Conservation (phyloP, 1,284 basidiomycete species). For the Paramarasmius palmivorus region DNA sequence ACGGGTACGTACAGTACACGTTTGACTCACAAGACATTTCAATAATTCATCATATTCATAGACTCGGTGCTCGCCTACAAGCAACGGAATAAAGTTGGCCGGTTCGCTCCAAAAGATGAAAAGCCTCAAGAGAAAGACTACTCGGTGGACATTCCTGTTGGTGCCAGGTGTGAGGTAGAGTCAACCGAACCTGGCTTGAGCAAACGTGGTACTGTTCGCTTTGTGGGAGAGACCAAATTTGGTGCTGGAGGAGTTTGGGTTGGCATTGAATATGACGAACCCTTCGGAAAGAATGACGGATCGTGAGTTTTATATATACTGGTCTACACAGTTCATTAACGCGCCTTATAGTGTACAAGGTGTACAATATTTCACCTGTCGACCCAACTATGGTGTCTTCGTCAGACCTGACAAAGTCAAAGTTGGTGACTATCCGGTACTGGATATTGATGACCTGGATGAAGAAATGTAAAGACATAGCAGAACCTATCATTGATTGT, state of each 20-base stretch:
- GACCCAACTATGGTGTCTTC: constrained; percentile 81
- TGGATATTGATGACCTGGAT: constrained; percentile 71
- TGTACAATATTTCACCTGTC: constrained; percentile 82
- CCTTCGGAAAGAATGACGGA: constrained; percentile 94
- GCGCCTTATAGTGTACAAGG: constrained; percentile 70
- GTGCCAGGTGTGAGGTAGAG: constrained; percentile 84
- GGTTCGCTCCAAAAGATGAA: constrained; percentile 67
- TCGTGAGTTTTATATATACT: constrained; percentile 57
- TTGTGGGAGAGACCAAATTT: constrained; percentile 82
- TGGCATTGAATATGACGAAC: constrained; percentile 95
- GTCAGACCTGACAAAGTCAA: constrained; percentile 83
- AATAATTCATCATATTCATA: constrained; percentile 26
- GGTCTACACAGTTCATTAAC: constrained; percentile 11
- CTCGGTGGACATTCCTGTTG: constrained; percentile 52
- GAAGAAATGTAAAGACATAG: constrained; percentile 69
- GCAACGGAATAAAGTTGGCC: constrained; percentile 85
- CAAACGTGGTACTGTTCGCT: constrained; percentile 84
- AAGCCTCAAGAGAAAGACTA: constrained; percentile 24
- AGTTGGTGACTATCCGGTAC: constrained; percentile 85
- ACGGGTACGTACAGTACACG: constrained; percentile 49
- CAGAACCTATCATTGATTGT: constrained; percentile 9
- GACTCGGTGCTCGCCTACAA: constrained; percentile 94
- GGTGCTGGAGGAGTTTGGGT: constrained; percentile 79
- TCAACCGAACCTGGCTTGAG: constrained; percentile 63
- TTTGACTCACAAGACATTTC: constrained; percentile 2